A percentile compares a stretch with the other conserved stretches of the same genome.
phyloP scores from a whole-genome alignment of 2,329 filamentous ascomycete species.

The Diaporthe aspalathi region DNA sequence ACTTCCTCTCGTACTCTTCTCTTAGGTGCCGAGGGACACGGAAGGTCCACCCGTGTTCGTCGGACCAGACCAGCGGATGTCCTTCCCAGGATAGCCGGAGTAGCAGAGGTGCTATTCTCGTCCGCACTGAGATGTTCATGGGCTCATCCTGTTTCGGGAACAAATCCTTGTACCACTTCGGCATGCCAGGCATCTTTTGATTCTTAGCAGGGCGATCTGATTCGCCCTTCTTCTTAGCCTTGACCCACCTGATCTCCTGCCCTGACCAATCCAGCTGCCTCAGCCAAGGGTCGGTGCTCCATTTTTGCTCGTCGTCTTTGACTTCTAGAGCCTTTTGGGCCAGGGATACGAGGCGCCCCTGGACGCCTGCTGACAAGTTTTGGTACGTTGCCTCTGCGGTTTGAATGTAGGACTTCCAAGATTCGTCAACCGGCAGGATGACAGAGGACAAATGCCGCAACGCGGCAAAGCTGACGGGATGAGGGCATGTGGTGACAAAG shows the following conservation, averaged over 20 bases:
- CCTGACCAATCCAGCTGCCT: conserved; percentile 95
- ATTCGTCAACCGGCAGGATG: conserved; percentile 88
- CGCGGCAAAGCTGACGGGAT: conserved; percentile 96
- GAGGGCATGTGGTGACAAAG: conserved; percentile 90
- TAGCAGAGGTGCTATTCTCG: conserved; percentile 86
- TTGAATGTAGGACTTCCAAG: conserved; percentile 86
- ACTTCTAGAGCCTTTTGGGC: conserved; percentile 81
- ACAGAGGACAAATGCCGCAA: conserved; percentile 92
- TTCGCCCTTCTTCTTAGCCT: conserved; percentile 88
- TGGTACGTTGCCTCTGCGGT: conserved; percentile 89
- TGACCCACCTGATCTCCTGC: conserved; percentile 90
- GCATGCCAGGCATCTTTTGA: conserved; percentile 96
- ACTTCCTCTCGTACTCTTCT: conserved; percentile 74
- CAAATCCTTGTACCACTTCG: conserved; percentile 94
- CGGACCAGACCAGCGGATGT: conserved; percentile 90
- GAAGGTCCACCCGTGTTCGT: conserved; percentile 94
- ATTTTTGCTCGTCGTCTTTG: conserved; percentile 76
- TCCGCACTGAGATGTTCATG: conserved; percentile 86
- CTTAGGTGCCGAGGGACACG: conserved; percentile 74
- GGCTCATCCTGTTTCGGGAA: conserved; percentile 75
- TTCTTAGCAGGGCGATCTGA: conserved; percentile 80
- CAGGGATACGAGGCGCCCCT: conserved; percentile 77
- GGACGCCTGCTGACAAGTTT: conserved; percentile 79
- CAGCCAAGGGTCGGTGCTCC: conserved; percentile 88
- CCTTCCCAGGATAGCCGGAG: conserved; percentile 90